A percentile compares a stretch with the other conserved stretches of the same genome.
These are phyloP conservation scores for Colletotrichum sublineola DNA, from an alignment of 2,329 filamentous ascomycete genomes.

Conservation along the genomic window DNA sequence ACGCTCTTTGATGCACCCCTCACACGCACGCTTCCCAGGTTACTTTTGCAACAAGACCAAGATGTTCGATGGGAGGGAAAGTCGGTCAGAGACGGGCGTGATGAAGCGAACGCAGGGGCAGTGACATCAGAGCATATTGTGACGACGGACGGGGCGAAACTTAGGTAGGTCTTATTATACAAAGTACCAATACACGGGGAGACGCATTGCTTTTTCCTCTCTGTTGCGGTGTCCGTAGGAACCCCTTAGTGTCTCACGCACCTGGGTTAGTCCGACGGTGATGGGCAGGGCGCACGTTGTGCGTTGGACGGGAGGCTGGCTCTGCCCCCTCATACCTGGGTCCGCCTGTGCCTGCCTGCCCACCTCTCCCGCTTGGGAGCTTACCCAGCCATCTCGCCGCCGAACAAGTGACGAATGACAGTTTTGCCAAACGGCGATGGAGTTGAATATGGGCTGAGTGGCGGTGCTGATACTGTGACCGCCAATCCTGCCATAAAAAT, in stretches of 20 bases:
- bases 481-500: slow-evolving; percentile 15
- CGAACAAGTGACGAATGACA: slow-evolving; percentile 33
- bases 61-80: neutral
- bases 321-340: slow-evolving; percentile 2
- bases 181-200: slow-evolving; percentile 8
- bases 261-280: slow-evolving; percentile 11
- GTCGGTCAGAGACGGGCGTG: neutral
- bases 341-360: neutral
- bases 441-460: slow-evolving; percentile 18
- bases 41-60: neutral
- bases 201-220: slow-evolving; percentile 30
- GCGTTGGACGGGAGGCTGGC: slow-evolving; percentile 15
- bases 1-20: neutral
- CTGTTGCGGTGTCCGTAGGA: slow-evolving; percentile 9
- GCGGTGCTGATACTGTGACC: slow-evolving; percentile 8
- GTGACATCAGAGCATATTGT: slow-evolving; percentile 39
- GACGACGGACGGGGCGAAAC: slow-evolving; percentile 38
- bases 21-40: neutral
- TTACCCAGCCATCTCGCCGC: slow-evolving; percentile 2
- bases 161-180: slow-evolving; percentile 32
- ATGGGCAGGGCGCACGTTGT: neutral
- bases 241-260: slow-evolving; percentile 24
- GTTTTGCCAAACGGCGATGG: slow-evolving; percentile 3
- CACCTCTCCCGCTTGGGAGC: neutral
- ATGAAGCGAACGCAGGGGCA: slow-evolving; percentile 26